These are phyloP conservation scores for Penicilliopsis zonata DNA, from an alignment of 495 filamentous ascomycete species.

Conservation along the genomic window DNA sequence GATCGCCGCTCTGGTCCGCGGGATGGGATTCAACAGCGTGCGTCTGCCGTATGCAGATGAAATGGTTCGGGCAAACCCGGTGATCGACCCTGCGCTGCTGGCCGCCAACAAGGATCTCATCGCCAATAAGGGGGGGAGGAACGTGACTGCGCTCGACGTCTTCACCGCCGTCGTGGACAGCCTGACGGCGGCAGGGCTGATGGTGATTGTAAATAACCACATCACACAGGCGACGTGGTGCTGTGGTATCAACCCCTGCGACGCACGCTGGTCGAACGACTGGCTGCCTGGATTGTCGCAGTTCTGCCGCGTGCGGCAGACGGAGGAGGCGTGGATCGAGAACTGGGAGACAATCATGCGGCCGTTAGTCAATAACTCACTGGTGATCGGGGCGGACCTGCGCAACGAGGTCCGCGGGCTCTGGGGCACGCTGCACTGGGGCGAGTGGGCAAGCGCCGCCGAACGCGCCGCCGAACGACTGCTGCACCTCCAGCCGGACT, in stretches of 20 bases:
- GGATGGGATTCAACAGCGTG: conserved; percentile 53
- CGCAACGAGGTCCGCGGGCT: conserved; percentile 49
- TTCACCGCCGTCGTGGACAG: conserved; percentile 38
- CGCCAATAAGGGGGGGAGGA: conserved; percentile 8
- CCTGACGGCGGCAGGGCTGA: conserved; percentile 42
- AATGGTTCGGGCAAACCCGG: conserved; percentile 41
- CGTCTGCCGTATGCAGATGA: conserved; percentile 50
- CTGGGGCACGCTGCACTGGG: conserved; percentile 52
- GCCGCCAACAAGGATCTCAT: conserved; percentile 42
- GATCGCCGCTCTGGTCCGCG: conserved; percentile 39
- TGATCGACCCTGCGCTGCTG: conserved; percentile 32
- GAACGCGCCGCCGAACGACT: conserved; percentile 42
- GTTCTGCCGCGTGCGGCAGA: conserved; percentile 41
- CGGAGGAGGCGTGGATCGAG: conserved; percentile 44
- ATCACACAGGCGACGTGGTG: conserved; percentile 52
- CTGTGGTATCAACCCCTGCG: conserved; percentile 47
- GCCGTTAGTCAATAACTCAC: conserved; percentile 33
- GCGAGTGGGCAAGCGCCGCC: conserved; percentile 43
- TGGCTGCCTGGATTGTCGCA: conserved; percentile 27
- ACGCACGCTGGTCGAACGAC: conserved; percentile 46
- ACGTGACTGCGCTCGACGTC: conserved; percentile 38
- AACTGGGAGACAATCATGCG: conserved; percentile 49
- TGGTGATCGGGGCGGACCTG: conserved; percentile 46
- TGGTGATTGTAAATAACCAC: conserved; percentile 50
- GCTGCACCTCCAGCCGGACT: conserved; percentile 42